A percentile compares a stretch with the other conserved stretches of the same genome.
Conservation (phyloP, 805 yeast genomes). For the Spathaspora boniae region DNA sequence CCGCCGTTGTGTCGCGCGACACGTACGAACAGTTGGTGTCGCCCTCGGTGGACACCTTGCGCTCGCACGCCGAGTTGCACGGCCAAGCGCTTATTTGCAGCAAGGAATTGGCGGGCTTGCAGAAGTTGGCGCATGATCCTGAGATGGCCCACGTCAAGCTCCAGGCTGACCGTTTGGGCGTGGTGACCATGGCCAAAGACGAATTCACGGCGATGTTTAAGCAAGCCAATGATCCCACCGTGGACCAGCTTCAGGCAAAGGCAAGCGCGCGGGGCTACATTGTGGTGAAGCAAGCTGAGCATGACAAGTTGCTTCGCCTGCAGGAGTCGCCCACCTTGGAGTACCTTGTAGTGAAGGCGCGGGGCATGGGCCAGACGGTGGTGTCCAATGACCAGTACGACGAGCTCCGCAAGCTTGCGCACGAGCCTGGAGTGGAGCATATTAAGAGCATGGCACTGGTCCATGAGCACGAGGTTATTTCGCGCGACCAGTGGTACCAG, state of each 20-base stretch:
- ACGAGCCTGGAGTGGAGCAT: constrained; percentile 23
- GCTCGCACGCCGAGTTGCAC: constrained; percentile 10
- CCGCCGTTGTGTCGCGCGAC: constrained; percentile 11
- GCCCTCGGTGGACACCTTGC: constrained; percentile 13
- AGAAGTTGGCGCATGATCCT: constrained; percentile 29
- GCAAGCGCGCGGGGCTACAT: constrained; percentile 11
- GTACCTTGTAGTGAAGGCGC: constrained; percentile 12
- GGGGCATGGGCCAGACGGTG: constrained; percentile 3
- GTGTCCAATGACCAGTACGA: constrained; percentile 4
- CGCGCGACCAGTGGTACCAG: too few relatives aligned
- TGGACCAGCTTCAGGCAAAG: constrained; percentile 19
- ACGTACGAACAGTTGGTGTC: constrained; percentile 20
- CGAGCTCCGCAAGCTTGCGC: constrained; percentile 17
- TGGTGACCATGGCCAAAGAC: constrained; percentile 26
- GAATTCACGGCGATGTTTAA: constrained; percentile 33
- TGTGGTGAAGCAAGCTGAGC: constrained; percentile 5
- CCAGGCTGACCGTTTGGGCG: constrained; percentile 31
- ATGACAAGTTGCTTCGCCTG: constrained; percentile 6
- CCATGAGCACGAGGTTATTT: too few relatives aligned
- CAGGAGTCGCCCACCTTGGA: constrained; percentile 22
- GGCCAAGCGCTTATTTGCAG: too few relatives aligned
- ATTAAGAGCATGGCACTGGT: constrained; percentile 11
- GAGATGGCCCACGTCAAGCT: constrained; percentile 29
- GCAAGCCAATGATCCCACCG: constrained; percentile 25
- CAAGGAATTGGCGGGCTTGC: constrained; percentile 15